These are phyloP conservation scores for Talaromyces sp. DNA, from an alignment of 2,329 filamentous ascomycete genomes.

Conservation along the genomic window DNA sequence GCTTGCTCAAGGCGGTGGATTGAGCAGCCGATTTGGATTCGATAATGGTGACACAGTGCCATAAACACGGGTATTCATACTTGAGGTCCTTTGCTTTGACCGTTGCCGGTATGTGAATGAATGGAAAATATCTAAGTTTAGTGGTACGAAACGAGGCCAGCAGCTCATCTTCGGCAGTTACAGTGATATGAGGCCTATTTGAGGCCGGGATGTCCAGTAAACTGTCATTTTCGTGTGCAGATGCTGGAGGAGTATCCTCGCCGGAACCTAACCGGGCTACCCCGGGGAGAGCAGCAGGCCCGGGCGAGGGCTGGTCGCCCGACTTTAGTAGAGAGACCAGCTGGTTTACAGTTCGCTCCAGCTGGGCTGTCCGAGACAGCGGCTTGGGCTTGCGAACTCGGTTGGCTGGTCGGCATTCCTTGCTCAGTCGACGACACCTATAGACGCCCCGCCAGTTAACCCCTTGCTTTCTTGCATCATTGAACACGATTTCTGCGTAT, in stretches of 20 bases:
- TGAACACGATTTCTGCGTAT: background rate
- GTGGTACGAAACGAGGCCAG: slow-evolving; percentile 41
- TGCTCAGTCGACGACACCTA: slow-evolving; percentile 39
- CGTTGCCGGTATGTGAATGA: slow-evolving; percentile 38
- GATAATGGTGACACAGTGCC: slow-evolving; percentile 46
- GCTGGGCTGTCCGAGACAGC: slow-evolving; percentile 14
- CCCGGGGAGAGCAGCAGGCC: background rate
- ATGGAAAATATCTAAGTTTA: slow-evolving; percentile 43
- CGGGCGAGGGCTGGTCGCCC: slow-evolving; percentile 6
- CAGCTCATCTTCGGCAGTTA: slow-evolving; percentile 34
- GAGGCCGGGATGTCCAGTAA: background rate
- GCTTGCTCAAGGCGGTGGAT: slow-evolving; percentile 37
- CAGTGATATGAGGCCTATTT: background rate
- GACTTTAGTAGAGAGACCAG: slow-evolving; percentile 22
- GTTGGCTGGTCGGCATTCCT: slow-evolving; percentile 33
- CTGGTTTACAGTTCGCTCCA: slow-evolving; percentile 22
- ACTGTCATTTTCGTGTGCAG: background rate
- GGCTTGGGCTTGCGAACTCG: slow-evolving; percentile 25
- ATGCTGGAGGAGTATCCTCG: background rate
- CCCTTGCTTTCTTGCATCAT: background rate
- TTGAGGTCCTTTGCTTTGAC: slow-evolving; percentile 36
- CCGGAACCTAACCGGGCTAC: background rate
- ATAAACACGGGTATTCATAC: slow-evolving; percentile 44
- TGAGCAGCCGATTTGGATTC: slow-evolving; percentile 39
- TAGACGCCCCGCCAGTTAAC: background rate